A percentile compares a stretch with the other conserved stretches of the same genome.
These are phyloP conservation scores for Solanum corneliomulleri DNA, from an alignment of 257 asterid genomes.

Conservation along the genomic window DNA sequence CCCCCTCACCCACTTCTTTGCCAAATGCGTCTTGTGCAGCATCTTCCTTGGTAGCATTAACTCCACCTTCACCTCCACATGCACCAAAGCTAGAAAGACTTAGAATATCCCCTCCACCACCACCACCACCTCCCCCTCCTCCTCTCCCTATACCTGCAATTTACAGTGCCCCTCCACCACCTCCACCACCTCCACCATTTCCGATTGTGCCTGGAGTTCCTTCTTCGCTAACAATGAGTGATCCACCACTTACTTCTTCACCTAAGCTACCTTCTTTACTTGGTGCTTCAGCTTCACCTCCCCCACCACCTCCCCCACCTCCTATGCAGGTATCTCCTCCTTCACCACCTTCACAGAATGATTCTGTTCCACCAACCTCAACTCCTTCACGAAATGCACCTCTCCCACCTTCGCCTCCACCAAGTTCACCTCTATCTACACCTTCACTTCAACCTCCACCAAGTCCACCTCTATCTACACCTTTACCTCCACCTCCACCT, in stretches of 20 bases:
- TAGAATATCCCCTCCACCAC: constrained; percentile 10
- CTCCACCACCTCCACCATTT: constrained; percentile 16
- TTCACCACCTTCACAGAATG: constrained; percentile 10
- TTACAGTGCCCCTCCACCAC: background rate
- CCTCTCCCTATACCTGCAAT: constrained; percentile 19
- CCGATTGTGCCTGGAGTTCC: background rate
- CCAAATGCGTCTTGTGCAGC: constrained; percentile 9
- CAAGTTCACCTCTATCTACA: constrained; percentile 1
- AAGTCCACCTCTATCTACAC: constrained; percentile 36
- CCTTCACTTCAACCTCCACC: background rate
- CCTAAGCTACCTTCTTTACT: constrained; percentile 12
- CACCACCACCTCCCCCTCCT: constrained; percentile 24
- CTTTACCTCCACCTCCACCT: background rate
- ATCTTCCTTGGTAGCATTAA: background rate
- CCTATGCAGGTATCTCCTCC: background rate
- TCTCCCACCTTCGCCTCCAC: constrained; percentile 32
- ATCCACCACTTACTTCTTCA: constrained; percentile 18
- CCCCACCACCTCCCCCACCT: constrained; percentile 11
- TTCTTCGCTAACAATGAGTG: background rate
- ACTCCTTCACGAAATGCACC: constrained; percentile 29
- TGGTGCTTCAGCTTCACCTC: background rate
- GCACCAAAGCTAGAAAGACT: background rate
- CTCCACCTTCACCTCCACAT: constrained; percentile 2
- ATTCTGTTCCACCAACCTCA: constrained; percentile 12
- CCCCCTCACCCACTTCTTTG: constrained; percentile 52